phyloP scores from a whole-genome alignment of 768 basidiomycete genomes.

The Lanmaoa rubissima region DNA sequence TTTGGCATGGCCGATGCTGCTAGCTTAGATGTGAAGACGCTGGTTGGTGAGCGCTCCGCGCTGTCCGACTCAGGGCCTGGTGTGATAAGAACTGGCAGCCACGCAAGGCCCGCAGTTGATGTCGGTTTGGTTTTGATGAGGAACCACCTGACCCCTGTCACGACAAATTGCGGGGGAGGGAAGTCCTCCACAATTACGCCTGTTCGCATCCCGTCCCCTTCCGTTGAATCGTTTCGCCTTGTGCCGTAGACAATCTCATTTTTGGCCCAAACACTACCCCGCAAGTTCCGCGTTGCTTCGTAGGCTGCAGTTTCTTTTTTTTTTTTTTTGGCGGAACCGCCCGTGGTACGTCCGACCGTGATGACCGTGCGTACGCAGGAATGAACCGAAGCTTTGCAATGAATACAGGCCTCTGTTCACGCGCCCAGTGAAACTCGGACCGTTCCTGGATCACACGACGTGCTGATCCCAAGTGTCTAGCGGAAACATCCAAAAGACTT shows the following conservation, averaged over 20 bases:
- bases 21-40: background rate
- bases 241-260: background rate
- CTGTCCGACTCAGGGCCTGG: background rate
- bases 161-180: background rate
- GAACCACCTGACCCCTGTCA: constrained; percentile 14
- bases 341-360: background rate
- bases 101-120: constrained; percentile 11
- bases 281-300: background rate
- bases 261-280: background rate
- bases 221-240: background rate
- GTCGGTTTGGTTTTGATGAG: constrained; percentile 8
- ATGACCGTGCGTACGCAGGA: background rate
- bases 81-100: background rate
- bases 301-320: background rate
- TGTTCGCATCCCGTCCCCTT: background rate
- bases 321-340: background rate
- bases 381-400: background rate
- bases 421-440: background rate
- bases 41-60: too few relatives aligned
- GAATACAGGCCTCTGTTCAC: background rate
- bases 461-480: background rate
- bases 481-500: background rate
- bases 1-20: too few relatives aligned
- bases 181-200: background rate
- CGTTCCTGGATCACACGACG: constrained; percentile 20